Conservation (phyloP, 352 stramenopile species). For the Globisporangium yorkense region DNA sequence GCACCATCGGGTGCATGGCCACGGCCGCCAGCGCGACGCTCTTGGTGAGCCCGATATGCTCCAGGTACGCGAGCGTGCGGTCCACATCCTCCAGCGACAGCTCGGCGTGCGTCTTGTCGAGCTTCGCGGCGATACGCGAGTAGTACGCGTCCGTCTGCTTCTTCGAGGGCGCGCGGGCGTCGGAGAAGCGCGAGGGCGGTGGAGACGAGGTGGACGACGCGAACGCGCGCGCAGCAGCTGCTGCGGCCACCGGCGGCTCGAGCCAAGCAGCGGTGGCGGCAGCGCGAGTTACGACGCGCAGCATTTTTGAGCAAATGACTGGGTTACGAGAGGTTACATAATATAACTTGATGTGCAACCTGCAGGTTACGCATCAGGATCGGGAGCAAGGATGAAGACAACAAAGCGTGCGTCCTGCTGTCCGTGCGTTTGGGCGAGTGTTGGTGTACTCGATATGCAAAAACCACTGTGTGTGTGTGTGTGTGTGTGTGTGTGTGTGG, state of each 20-base stretch:
- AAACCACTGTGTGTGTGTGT: background rate
- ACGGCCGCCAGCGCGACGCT: conserved; percentile 25
- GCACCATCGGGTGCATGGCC: conserved; percentile 28
- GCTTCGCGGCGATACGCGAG: conserved; percentile 34
- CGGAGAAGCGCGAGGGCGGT: background rate
- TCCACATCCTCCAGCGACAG: conserved; percentile 22
- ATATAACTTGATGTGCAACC: too few species aligned
- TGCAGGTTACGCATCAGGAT: too few species aligned
- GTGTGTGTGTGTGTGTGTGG: too few species aligned
- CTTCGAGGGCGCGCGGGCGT: conserved; percentile 3
- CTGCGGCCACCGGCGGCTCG: background rate
- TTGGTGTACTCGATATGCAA: background rate
- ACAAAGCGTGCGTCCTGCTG: too few species aligned
- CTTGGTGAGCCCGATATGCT: conserved; percentile 22
- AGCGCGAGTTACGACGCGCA: background rate
- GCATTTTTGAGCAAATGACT: too few species aligned
- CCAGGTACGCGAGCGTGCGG: conserved; percentile 24
- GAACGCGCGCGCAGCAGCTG: background rate
- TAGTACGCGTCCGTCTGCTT: conserved; percentile 21
- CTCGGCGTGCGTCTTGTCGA: conserved; percentile 6
- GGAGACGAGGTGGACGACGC: background rate
- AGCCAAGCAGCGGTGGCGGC: too few species aligned
- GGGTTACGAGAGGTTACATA: too few species aligned
- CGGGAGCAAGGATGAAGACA: too few species aligned
- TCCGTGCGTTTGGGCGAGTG: background rate